Evolutionary conservation across 2,329 filamentous ascomycete genomes (phyloP), one percentile per base, ranked within the genome.

Genomic region (Pseudopithomyces chartarum): DNA sequence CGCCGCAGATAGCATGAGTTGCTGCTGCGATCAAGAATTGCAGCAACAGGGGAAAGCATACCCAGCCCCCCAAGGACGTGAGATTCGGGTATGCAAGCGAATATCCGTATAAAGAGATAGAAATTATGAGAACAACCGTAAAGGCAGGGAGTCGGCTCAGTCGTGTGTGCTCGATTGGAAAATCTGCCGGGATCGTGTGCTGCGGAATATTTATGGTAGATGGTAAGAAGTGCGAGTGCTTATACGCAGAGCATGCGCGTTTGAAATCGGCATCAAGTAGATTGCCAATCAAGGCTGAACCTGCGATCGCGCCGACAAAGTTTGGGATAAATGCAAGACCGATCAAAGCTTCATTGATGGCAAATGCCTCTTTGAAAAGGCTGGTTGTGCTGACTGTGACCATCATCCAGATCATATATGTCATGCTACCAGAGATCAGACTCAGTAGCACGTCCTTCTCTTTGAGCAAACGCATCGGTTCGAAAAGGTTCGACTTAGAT

Each of bases 361-460:
- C 55, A 49, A 80, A 81, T 11, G 65, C 67, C 0, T 66, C 59
- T 59, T 76, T 66, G 55, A 81, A 78, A 6, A 79, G 50, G 1
- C 69, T 70, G 0, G 77, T 73, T 1, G 79, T 82, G 20, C 72
- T 78, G 1, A 80, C 77, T 1, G 77, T 80, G 3, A 82, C 74
- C 79, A 82, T 81, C 23, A 73, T 79, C 79, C 79, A 82, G n/a
- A 80, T 73, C 0, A 79, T 75, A 60, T 81, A 82, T 2, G 80
- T 73, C 8, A 80, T 70, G 13, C 73, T 73, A 48, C 79, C 77
- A 45, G 76, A 82, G 48, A 79, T 62, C 0, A 82, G 64, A 2
- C 74, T 76, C 40, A 76, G 68, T 39, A 80, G 71, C 11, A 82
- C 75, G 52, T 82, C 80, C 57, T 80, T 81, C 54, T 83, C 78